Percentiles rank a stretch among this genome's conserved stretches.
phyloP scores from a whole-genome alignment of 2,329 filamentous ascomycete species.

The Diaporthe velutina region DNA sequence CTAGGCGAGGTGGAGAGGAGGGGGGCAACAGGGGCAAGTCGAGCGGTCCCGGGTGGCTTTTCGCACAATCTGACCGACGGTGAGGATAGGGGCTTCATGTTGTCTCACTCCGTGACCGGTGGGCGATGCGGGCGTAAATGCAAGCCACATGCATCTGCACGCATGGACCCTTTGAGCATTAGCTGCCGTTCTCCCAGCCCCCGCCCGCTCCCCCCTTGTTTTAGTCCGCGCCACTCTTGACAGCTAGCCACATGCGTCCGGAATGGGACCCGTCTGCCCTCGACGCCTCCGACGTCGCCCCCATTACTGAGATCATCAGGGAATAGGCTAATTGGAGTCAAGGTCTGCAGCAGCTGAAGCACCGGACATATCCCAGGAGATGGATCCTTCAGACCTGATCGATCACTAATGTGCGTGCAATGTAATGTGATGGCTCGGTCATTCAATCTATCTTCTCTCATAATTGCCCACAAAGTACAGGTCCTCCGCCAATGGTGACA shows the following conservation, averaged over 20 bases:
- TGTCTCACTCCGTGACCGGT: background rate
- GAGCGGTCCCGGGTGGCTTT: background rate
- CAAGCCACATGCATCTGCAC: background rate
- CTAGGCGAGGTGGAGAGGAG: background rate
- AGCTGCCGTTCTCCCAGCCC: background rate
- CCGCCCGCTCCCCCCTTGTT: background rate
- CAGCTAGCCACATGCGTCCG: conserved; percentile 3
- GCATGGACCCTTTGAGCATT: conserved; percentile 1
- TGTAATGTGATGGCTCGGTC: conserved; percentile 3
- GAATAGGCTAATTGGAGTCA: no score
- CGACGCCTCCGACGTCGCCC: background rate
- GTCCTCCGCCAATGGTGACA: background rate
- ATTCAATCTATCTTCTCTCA: conserved; percentile 8
- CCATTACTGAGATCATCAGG: background rate
- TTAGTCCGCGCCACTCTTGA: conserved; percentile 8
- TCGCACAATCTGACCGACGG: background rate
- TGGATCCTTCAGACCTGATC: background rate
- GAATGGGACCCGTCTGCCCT: background rate
- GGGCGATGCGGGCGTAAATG: background rate
- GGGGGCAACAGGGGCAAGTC: background rate
- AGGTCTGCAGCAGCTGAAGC: background rate
- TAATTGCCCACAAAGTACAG: background rate
- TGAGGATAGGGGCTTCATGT: background rate
- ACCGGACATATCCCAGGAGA: background rate
- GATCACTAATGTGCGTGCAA: background rate